A percentile compares a stretch with the other conserved stretches of the same genome.
These are phyloP conservation scores for Camellia sinensis DNA, from an alignment of 148 eudicot genomes.

Conservation along the genomic window DNA sequence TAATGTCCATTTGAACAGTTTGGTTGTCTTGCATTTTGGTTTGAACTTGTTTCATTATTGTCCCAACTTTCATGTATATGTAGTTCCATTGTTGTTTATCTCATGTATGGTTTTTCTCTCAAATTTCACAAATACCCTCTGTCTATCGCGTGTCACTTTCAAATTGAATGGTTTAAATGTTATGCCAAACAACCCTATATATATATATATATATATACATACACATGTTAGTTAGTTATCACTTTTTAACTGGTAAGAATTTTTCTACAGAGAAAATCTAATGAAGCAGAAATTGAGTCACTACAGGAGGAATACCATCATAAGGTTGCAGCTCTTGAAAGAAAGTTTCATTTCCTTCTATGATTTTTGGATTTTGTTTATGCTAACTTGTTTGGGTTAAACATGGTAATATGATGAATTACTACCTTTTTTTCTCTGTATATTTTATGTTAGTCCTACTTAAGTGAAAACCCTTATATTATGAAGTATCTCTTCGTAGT, in stretches of 20 bases:
- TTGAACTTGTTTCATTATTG: too few relatives aligned
- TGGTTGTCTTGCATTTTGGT: too few relatives aligned
- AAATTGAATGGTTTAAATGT: too few relatives aligned
- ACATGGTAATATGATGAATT: not conserved
- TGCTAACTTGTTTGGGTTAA: not conserved
- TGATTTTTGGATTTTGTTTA: not conserved
- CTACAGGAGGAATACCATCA: slow-evolving; percentile 93
- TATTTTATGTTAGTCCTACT: not conserved
- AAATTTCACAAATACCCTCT: too few relatives aligned
- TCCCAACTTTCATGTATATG: not conserved
- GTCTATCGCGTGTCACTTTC: too few relatives aligned
- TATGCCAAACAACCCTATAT: too few relatives aligned
- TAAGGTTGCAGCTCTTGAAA: slow-evolving; percentile 78
- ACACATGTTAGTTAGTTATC: not conserved
- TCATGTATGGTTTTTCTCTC: not conserved
- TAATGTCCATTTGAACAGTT: too few relatives aligned
- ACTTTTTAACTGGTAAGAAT: slow-evolving; percentile 7
- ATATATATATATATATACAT: not conserved
- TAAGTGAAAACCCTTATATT: too few relatives aligned
- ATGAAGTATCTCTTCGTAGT: too few relatives aligned
- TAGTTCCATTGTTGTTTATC: not conserved
- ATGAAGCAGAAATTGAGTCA: slow-evolving; percentile 84
- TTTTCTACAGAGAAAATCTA: slow-evolving; percentile 63
- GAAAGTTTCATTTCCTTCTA: slow-evolving; percentile 54
- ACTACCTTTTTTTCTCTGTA: not conserved